These are phyloP conservation scores for Rubus parviflorus DNA, from an alignment of 306 rosid genomes.

Conservation along the genomic window DNA sequence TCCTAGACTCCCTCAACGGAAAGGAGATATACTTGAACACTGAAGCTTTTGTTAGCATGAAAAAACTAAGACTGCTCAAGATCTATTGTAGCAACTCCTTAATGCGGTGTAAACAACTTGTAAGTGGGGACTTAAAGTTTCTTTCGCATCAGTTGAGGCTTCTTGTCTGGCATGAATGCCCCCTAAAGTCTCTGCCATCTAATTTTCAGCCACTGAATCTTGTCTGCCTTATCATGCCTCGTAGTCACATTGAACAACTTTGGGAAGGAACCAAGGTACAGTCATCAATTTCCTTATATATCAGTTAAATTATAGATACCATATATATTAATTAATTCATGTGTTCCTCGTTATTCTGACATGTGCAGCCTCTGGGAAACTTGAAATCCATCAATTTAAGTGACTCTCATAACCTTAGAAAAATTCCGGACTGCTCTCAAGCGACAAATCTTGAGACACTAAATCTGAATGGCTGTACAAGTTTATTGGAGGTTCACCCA, in stretches of 20 bases:
- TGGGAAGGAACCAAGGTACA: background rate
- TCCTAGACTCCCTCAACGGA: background rate
- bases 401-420: background rate
- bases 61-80: constrained; percentile 24
- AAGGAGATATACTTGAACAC: background rate
- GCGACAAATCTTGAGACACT: constrained; percentile 12
- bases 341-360: background rate
- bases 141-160: constrained; percentile 8
- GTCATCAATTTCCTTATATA: background rate
- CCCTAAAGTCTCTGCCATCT: constrained; percentile 1
- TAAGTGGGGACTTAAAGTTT: background rate
- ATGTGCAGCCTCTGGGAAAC: constrained; percentile 1
- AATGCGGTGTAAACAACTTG: too few relatives aligned
- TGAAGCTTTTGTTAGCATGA: constrained; percentile 26
- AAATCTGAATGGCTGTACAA: background rate
- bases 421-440: constrained; percentile 15
- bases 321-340: background rate
- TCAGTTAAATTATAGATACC: background rate
- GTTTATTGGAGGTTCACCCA: constrained; percentile 10
- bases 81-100: background rate
- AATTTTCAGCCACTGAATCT: constrained; percentile 8
- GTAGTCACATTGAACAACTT: background rate
- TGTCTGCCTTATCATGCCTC: constrained; percentile 13
- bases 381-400: background rate
- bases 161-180: constrained; percentile 17